Percentiles rank a stretch among this genome's conserved stretches.
phyloP scores from a whole-genome alignment of 352 stramenopile species.

The Globisporangium acanthophoron region DNA sequence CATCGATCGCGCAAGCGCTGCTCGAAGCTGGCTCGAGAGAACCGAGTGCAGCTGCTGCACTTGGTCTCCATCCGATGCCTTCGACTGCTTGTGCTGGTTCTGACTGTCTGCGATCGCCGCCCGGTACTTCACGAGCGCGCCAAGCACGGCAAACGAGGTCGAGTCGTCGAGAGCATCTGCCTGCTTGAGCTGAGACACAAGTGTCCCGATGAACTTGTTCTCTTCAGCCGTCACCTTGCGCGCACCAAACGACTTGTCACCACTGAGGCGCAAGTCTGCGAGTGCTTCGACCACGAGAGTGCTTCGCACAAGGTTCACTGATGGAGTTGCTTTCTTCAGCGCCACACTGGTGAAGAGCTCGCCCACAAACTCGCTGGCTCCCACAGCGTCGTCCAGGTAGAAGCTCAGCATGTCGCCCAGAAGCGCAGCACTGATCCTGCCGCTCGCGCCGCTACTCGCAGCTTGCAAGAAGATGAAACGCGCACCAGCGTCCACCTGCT shows the following conservation, averaged over 20 bases:
- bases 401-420: conserved; percentile 27
- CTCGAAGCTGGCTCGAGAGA: conserved; percentile 20
- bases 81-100: conserved; percentile 12
- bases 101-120: conserved; percentile 14
- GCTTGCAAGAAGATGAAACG: conserved; percentile 10
- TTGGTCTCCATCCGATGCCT: conserved; percentile 5
- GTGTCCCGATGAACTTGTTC: conserved; percentile 24
- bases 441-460: neutral
- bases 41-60: conserved; percentile 3
- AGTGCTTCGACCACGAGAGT: conserved; percentile 32
- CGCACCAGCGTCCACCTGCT: conserved; percentile 4
- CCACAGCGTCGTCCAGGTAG: conserved; percentile 17
- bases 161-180: conserved; percentile 13
- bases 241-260: conserved; percentile 3
- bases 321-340: neutral
- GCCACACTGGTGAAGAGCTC: conserved; percentile 21
- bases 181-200: conserved; percentile 18
- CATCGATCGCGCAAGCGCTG: conserved; percentile 38
- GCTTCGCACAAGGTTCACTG: conserved; percentile 17
- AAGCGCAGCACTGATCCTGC: conserved; percentile 4
- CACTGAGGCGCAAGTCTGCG: conserved; percentile 13
- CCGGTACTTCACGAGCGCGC: conserved; percentile 49
- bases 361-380: conserved; percentile 21
- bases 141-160: conserved; percentile 40
- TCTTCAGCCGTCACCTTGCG: conserved; percentile 17